Percentiles rank a stretch among this genome's conserved stretches.
Evolutionary conservation across 83 land plant genomes (phyloP).

Genomic region (Picea abies): DNA sequence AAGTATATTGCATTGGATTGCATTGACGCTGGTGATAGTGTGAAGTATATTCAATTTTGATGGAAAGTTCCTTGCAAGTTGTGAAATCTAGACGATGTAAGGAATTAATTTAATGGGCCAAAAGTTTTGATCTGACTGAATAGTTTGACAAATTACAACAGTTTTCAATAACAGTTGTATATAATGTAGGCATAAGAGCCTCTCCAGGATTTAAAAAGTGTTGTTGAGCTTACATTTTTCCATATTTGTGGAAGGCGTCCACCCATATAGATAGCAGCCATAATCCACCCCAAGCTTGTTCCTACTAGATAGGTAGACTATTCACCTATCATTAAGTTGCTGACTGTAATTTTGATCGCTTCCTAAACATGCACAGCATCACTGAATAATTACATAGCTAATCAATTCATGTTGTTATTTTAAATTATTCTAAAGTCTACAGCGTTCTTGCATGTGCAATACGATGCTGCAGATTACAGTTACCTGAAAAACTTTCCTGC

Average conservation of each 20-base stretch:
- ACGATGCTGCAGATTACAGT: too few relatives aligned
- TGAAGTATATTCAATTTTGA: too few relatives aligned
- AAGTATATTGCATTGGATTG: too few relatives aligned
- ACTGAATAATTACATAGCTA: too few relatives aligned
- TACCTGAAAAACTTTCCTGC: constrained; percentile 30
- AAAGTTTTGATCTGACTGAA: neutral
- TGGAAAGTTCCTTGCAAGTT: too few relatives aligned
- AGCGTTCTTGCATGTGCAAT: neutral
- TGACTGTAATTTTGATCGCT: neutral
- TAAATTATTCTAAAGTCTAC: neutral
- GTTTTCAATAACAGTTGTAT: constrained; percentile 49
- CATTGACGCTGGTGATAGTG: too few relatives aligned
- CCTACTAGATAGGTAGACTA: constrained; percentile 12
- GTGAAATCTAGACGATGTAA: neutral
- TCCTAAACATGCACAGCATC: neutral
- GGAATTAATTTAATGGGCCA: neutral
- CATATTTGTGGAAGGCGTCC: constrained; percentile 83
- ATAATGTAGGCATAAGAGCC: constrained; percentile 89
- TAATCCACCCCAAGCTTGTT: neutral
- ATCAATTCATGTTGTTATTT: neutral
- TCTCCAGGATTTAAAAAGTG: constrained; percentile 44
- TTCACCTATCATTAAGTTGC: neutral
- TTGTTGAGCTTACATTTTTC: constrained; percentile 39
- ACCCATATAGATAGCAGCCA: neutral
- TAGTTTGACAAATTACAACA: neutral